phyloP scores from a whole-genome alignment of 2,329 filamentous ascomycete species.

The Aspergillus proliferans region DNA sequence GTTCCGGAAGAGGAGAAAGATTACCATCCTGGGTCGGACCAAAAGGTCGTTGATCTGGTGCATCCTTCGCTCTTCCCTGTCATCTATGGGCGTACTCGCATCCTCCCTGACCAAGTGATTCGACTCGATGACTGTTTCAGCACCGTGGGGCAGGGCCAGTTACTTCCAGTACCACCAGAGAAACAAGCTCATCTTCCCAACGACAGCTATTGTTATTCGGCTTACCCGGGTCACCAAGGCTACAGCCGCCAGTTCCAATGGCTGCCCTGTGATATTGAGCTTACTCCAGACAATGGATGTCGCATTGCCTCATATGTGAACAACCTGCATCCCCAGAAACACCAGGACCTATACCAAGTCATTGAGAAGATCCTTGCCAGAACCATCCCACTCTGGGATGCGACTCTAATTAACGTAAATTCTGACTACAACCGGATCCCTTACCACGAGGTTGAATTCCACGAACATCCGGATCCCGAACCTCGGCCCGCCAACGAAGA shows the following conservation, averaged over 20 bases:
- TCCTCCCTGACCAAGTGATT: conserved; percentile 16
- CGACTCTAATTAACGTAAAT: conserved; percentile 11
- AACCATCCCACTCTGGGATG: conserved; percentile 44
- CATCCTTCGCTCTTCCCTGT: conserved; percentile 51
- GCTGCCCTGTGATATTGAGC: conserved; percentile 37
- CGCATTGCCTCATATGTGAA: conserved; percentile 40
- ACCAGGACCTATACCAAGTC: conserved; percentile 28
- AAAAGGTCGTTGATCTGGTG: conserved; percentile 57
- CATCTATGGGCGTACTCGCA: conserved; percentile 22
- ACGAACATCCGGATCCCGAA: conserved; percentile 2
- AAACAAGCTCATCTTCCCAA: neutral
- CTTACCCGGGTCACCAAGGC: neutral
- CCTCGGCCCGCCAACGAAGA: conserved; percentile 1
- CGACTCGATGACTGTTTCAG: conserved; percentile 19
- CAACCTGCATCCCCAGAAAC: conserved; percentile 34
- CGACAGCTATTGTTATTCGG: neutral
- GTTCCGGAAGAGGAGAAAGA: conserved; percentile 45
- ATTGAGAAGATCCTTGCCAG: conserved; percentile 34
- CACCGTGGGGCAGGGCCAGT: conserved; percentile 9
- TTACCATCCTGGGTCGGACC: conserved; percentile 56
- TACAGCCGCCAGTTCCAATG: conserved; percentile 41
- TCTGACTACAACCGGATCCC: conserved; percentile 4
- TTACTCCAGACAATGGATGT: conserved; percentile 13
- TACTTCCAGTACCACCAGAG: neutral
- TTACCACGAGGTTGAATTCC: conserved; percentile 5